phyloP scores from a whole-genome alignment of 176 grass and related monocot genomes.

The Thinopyrum elongatum region DNA sequence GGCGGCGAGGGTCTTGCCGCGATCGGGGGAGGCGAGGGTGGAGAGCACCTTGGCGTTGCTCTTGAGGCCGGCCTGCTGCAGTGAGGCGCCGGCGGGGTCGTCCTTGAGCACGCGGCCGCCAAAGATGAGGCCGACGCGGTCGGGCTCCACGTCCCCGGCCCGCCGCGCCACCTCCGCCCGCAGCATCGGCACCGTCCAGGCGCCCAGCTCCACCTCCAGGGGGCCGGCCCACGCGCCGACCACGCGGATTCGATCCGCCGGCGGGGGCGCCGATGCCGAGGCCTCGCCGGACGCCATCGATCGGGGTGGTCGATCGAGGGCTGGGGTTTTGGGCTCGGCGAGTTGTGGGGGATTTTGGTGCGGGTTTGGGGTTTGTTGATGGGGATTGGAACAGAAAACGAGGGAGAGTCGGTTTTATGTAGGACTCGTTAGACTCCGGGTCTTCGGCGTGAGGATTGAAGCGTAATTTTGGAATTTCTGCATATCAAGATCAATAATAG shows the following conservation, averaged over 20 bases:
- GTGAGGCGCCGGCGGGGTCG: constrained; percentile 19
- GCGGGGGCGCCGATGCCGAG: neutral
- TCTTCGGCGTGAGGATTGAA: neutral
- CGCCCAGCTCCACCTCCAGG: constrained; percentile 58
- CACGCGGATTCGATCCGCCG: constrained; percentile 50
- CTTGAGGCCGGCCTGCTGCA: constrained; percentile 65
- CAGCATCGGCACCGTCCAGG: constrained; percentile 86
- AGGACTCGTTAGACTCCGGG: neutral
- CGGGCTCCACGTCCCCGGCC: constrained; percentile 45
- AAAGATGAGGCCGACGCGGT: constrained; percentile 75
- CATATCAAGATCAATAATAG: neutral
- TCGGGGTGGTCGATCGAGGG: constrained; percentile 21
- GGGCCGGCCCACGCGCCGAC: constrained; percentile 75
- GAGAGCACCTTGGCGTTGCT: constrained; percentile 84
- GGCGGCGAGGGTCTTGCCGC: constrained; percentile 54
- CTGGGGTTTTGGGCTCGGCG: neutral
- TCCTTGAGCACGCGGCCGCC: constrained; percentile 87
- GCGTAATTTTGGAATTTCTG: neutral
- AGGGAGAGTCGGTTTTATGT: neutral
- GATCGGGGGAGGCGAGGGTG: constrained; percentile 48
- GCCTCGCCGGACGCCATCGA: constrained; percentile 38
- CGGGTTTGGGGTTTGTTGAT: neutral
- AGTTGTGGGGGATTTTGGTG: constrained; percentile 19
- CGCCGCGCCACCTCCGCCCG: constrained; percentile 81
- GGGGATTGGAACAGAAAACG: neutral